Evolutionary conservation across 2,329 filamentous ascomycete species (phyloP).

Genomic region (Verticillium tricorpus): DNA sequence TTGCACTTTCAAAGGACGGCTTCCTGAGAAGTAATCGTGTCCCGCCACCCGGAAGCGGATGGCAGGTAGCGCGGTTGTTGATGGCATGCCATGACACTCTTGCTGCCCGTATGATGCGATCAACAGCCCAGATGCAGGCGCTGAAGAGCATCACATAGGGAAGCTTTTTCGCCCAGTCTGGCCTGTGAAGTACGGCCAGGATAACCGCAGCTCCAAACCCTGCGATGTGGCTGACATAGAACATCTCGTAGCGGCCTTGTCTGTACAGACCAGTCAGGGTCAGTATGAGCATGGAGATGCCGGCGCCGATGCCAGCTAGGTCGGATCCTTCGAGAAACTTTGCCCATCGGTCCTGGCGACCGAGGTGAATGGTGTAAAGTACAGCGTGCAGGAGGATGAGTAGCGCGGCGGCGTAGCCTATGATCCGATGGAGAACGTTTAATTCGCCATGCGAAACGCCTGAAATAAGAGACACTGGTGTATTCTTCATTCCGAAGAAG

Average conservation of each 20-base stretch:
- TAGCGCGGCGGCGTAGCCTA: slow-evolving; percentile 36
- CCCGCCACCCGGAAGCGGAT: slow-evolving; percentile 38
- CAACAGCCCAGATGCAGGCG: slow-evolving; percentile 35
- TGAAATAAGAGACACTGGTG: slow-evolving; percentile 37
- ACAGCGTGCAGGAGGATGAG: slow-evolving; percentile 30
- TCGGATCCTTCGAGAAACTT: slow-evolving; percentile 22
- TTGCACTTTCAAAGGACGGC: slow-evolving; percentile 23
- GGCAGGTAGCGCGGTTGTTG: slow-evolving; percentile 35
- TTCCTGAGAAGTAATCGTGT: slow-evolving; percentile 41
- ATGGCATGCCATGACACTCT: slow-evolving; percentile 24
- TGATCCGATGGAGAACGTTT: slow-evolving; percentile 12
- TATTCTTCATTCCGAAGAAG: slow-evolving; percentile 43
- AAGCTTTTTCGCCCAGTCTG: slow-evolving; percentile 29
- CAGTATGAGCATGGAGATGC: slow-evolving; percentile 28
- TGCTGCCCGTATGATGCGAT: slow-evolving; percentile 34
- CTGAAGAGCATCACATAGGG: slow-evolving; percentile 33
- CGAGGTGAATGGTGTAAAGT: slow-evolving; percentile 27
- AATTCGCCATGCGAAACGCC: slow-evolving; percentile 14
- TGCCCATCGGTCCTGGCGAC: slow-evolving; percentile 11
- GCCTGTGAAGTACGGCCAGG: slow-evolving; percentile 38
- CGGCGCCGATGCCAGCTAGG: slow-evolving; percentile 30
- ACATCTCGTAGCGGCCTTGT: slow-evolving; percentile 39
- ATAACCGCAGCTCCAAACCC: slow-evolving; percentile 36
- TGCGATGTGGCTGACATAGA: slow-evolving; percentile 38
- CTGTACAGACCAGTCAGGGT: slow-evolving; percentile 23